Evolutionary conservation across 495 filamentous ascomycete genomes (phyloP), one percentile per base, ranked within the genome.

Genomic region (Podospora anserina): DNA sequence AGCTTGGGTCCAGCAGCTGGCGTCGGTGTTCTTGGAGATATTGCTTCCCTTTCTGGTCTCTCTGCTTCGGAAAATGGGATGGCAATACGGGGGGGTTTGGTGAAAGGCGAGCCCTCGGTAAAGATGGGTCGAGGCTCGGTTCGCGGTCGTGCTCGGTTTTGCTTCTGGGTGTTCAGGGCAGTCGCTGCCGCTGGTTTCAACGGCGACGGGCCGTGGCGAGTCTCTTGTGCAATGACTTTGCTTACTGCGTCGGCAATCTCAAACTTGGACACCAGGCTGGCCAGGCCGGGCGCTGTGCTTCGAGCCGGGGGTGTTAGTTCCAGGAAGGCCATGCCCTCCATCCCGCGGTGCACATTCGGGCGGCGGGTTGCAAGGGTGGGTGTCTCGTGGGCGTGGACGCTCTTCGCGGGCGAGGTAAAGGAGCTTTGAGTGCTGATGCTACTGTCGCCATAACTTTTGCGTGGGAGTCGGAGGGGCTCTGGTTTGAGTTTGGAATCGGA

Each of bases 261-360:
- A 30, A 81, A 84, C 23, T 76, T 82, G 49, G 79, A 80, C 26
- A 81, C 71, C 15, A 82, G 70, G 7, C 75, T 68, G 15, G 74
- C 73, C 15, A 84, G 66, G 4, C 63, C 72, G 68, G 39, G 70
- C 49, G 61, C 61, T 13, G 61, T 28, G 32, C 32, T 32, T 63
- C 61, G 30, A 26, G 5, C 68, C 65, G 5, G 74, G 56, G 49
- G 39, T 58, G 20, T 55, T 19, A 60, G 54, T 39, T 11, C 60
- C 26, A 44, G 61, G 62, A 56, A 58, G 28, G 2, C 26, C 44
- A 5, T 44, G 26, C 11, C 27, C 18, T 67, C 75, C 55, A 57
- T 68, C 27, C 66, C 68, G n/a, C 16, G 61, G 18, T 34, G 32
- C 69, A 70, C 62, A 53, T 65, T 64, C 44, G 68, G 13, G 32